Conservation (phyloP, 768 basidiomycete genomes). For the Lactifluus piperatus region DNA sequence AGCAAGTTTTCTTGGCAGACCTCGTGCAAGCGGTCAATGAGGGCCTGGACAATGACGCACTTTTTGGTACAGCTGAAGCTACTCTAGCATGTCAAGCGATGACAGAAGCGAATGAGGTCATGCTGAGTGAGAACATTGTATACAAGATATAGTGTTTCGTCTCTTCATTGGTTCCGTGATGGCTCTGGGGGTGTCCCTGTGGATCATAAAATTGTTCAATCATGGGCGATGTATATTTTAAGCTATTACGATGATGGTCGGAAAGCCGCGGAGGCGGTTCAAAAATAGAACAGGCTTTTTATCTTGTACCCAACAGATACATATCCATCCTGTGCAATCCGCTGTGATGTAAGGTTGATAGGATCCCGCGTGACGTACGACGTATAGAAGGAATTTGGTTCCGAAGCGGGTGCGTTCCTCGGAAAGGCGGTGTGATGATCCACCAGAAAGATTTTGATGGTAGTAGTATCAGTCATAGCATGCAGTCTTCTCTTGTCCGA, state of each 20-base stretch:
- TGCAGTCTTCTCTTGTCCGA: slow-evolving; percentile 36
- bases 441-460: background rate
- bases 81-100: slow-evolving; percentile 62
- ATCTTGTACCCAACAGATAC: background rate
- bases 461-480: slow-evolving; percentile 16
- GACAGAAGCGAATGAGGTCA: slow-evolving; percentile 73
- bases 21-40: slow-evolving; percentile 71
- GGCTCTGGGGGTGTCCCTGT: background rate
- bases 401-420: background rate
- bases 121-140: slow-evolving; percentile 80
- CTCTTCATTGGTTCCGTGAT: background rate
- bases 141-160: slow-evolving; percentile 57
- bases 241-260: background rate
- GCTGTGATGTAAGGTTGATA: background rate
- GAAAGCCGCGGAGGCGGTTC: background rate
- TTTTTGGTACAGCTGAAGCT: slow-evolving; percentile 82
- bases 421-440: background rate
- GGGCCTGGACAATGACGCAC: slow-evolving; percentile 52
- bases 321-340: background rate
- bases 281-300: background rate
- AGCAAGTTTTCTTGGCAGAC: slow-evolving; percentile 61
- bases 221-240: background rate
- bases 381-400: background rate
- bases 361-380: background rate
- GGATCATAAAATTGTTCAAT: background rate